Evolutionary conservation across 495 filamentous ascomycete genomes (phyloP).

Genomic region (Neurospora discreta): DNA sequence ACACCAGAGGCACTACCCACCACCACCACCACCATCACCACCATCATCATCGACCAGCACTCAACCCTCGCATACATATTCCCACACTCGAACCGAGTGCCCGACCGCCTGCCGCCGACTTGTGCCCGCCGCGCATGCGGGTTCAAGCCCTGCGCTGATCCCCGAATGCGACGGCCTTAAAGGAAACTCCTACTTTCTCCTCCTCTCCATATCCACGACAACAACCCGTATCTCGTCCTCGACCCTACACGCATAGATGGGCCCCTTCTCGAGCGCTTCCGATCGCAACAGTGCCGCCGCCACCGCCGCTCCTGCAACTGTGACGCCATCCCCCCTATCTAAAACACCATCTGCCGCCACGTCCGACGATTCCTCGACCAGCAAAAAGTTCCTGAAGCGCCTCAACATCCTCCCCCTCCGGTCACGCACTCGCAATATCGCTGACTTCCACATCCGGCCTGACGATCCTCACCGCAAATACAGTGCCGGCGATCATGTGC

Average conservation of each 20-base stretch:
- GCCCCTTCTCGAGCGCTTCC: conserved; percentile 22
- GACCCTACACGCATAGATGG: conserved; percentile 22
- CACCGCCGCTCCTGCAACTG: conserved; percentile 7
- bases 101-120: neutral
- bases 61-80: neutral
- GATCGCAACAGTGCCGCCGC: conserved; percentile 20
- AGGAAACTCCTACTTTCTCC: neutral
- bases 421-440: conserved; percentile 55
- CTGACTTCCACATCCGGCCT: conserved; percentile 71
- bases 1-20: neutral
- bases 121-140: conserved; percentile 1
- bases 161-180: neutral
- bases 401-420: conserved; percentile 43
- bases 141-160: neutral
- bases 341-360: conserved; percentile 19
- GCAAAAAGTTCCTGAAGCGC: conserved; percentile 34
- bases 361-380: conserved; percentile 16
- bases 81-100: neutral
- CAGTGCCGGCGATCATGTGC: conserved; percentile 48
- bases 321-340: conserved; percentile 5
- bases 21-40: neutral
- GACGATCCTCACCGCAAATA: conserved; percentile 87
- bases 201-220: conserved; percentile 4
- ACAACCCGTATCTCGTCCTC: conserved; percentile 1
- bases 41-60: neutral